Conservation (phyloP, 331 rosid species). For the Saraca asoca region DNA sequence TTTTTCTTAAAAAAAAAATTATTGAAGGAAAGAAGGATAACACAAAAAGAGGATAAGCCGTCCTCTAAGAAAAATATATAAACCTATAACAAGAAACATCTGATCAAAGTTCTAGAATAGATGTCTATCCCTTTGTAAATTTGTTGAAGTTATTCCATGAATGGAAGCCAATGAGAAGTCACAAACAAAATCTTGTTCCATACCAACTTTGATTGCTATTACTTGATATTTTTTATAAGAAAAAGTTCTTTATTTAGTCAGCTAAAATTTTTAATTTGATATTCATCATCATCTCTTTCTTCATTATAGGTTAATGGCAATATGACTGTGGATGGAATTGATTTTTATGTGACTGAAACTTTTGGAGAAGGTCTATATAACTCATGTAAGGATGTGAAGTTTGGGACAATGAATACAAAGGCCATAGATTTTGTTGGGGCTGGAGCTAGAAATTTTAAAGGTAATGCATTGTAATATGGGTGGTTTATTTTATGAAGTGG, state of each 20-base stretch:
- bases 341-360: slow-evolving; percentile 53
- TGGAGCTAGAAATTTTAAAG: slow-evolving; percentile 75
- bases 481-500: slow-evolving; percentile 27
- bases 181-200: no score
- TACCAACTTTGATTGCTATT: no score
- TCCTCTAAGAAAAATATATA: no score
- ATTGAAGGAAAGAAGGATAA: no score
- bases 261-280: slow-evolving; percentile 24
- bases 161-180: no score
- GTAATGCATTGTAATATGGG: slow-evolving; percentile 42
- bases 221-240: no score
- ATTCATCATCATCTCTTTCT: slow-evolving; percentile 20
- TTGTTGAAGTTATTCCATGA: no score
- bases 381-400: slow-evolving; percentile 96
- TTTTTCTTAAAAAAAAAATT: no score
- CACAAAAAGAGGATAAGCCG: no score
- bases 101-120: no score
- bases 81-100: no score
- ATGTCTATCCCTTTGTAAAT: no score
- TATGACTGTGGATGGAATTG: slow-evolving; percentile 86
- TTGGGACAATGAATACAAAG: slow-evolving; percentile 96
- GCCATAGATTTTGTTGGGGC: slow-evolving; percentile 95
- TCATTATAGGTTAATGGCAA: slow-evolving; percentile 66
- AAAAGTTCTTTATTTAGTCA: not conserved
- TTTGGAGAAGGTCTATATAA: slow-evolving; percentile 76